These are phyloP conservation scores for Pichia insulana DNA, from an alignment of 805 yeast genomes.

Conservation along the genomic window DNA sequence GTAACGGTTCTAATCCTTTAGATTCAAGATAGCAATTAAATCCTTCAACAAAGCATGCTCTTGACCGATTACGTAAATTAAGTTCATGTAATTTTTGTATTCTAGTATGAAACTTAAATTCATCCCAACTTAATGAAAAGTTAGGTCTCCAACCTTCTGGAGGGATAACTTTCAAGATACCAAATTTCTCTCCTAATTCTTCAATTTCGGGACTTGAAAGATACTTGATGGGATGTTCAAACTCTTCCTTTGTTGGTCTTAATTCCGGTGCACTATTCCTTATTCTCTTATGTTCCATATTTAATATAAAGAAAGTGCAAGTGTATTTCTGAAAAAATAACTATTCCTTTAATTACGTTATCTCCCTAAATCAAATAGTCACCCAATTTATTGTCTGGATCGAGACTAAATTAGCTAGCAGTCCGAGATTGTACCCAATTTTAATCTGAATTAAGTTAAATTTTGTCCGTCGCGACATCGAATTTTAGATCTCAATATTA, in stretches of 20 bases:
- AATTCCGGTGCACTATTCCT: slow-evolving; percentile 35
- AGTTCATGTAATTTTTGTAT: slow-evolving; percentile 60
- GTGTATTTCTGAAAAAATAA: no score
- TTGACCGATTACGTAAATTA: slow-evolving; percentile 51
- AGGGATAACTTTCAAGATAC: slow-evolving; percentile 46
- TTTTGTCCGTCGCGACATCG: no score
- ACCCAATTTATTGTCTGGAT: no score
- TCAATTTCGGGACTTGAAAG: slow-evolving; percentile 34
- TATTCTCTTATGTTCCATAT: not conserved
- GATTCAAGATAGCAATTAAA: slow-evolving; percentile 48
- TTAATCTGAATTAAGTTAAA: no score
- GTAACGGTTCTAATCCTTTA: slow-evolving; percentile 22
- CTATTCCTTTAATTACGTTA: no score
- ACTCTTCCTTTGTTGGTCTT: slow-evolving; percentile 36
- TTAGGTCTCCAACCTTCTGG: slow-evolving; percentile 48
- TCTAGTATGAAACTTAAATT: slow-evolving; percentile 60
- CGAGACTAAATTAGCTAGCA: no score
- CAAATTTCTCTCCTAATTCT: slow-evolving; percentile 37
- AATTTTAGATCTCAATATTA: no score
- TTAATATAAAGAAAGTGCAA: not conserved
- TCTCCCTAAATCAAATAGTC: no score
- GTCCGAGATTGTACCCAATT: no score
- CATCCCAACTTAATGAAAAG: slow-evolving; percentile 41
- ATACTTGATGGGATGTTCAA: slow-evolving; percentile 41
- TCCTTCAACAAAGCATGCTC: slow-evolving; percentile 54